Evolutionary conservation across 768 basidiomycete genomes (phyloP).

Genomic region (Lactifluus echinatus): DNA sequence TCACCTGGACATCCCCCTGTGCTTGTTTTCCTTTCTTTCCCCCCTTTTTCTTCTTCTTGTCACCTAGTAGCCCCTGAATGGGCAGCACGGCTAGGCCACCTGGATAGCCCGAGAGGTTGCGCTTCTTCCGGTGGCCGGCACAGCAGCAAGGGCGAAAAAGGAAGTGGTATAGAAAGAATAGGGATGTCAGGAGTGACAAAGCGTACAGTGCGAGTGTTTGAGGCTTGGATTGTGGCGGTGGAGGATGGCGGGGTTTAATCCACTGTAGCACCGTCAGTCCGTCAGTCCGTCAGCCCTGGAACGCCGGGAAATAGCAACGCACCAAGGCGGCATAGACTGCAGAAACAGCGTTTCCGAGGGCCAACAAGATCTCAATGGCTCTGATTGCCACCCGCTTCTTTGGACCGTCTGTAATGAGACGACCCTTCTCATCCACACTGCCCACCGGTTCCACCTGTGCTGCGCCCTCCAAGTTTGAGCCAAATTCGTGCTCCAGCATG

Average conservation of each 20-base stretch:
- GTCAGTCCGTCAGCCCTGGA: not conserved
- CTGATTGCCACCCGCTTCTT: constrained; percentile 46
- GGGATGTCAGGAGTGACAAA: constrained; percentile 43
- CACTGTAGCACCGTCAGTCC: constrained; percentile 31
- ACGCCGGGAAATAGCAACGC: constrained; percentile 20
- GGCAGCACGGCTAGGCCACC: constrained; percentile 55
- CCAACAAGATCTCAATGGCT: constrained; percentile 40
- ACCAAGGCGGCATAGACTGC: constrained; percentile 58
- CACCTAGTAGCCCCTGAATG: constrained; percentile 42
- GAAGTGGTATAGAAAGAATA: constrained; percentile 47
- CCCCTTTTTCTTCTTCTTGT: constrained; percentile 35
- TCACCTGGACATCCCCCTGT: constrained; percentile 54
- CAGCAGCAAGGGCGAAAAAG: constrained; percentile 52
- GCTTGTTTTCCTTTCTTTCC: constrained; percentile 28
- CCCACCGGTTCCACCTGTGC: constrained; percentile 44
- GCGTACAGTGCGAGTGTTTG: constrained; percentile 51
- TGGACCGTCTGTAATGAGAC: constrained; percentile 54
- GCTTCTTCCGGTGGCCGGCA: constrained; percentile 28
- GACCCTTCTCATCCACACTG: constrained; percentile 48
- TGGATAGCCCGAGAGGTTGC: constrained; percentile 21
- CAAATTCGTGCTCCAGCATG: constrained; percentile 62
- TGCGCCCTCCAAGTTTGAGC: constrained; percentile 28
- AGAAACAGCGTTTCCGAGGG: constrained; percentile 44
- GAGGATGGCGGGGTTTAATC: constrained; percentile 43
- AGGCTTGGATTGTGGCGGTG: constrained; percentile 48